Evolutionary conservation across 768 basidiomycete genomes (phyloP).

Genomic region (Peribolospora baueri): DNA sequence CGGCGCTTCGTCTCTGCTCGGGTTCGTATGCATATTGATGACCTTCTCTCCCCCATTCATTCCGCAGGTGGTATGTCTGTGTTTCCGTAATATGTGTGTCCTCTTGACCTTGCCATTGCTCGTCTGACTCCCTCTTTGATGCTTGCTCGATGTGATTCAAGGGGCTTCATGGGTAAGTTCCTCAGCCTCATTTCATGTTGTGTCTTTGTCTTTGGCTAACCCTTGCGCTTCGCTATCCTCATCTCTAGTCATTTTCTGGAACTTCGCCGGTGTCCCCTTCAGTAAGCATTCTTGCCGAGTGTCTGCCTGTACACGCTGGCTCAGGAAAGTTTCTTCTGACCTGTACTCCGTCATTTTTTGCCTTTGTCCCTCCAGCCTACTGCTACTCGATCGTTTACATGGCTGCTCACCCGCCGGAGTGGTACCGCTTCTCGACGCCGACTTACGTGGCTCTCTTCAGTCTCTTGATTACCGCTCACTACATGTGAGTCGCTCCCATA

Average conservation of each 20-base stretch:
- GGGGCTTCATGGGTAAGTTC: too few species aligned
- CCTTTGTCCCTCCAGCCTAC: constrained; percentile 85
- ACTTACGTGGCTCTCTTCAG: constrained; percentile 47
- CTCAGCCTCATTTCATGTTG: constrained; percentile 26
- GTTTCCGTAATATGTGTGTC: too few species aligned
- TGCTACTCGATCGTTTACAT: constrained; percentile 95
- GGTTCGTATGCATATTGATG: neutral
- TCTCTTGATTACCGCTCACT: constrained; percentile 62
- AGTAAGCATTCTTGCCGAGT: too few species aligned
- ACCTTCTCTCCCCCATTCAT: too few species aligned
- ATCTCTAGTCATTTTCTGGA: constrained; percentile 10
- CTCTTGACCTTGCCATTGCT: too few species aligned
- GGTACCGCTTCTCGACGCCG: constrained; percentile 61
- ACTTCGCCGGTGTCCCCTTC: constrained; percentile 1
- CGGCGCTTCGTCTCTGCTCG: neutral
- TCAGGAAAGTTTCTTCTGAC: too few species aligned
- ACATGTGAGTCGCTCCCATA: constrained; percentile 31
- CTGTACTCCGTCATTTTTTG: constrained; percentile 31
- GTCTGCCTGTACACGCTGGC: neutral
- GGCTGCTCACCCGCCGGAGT: constrained; percentile 71
- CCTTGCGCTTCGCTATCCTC: neutral
- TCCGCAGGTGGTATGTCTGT: too few species aligned
- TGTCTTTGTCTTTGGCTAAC: constrained; percentile 81
- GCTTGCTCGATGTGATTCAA: too few species aligned
- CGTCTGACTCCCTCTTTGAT: too few species aligned